Conservation (phyloP, 1,284 basidiomycete species). For the Ustilago hordei region DNA sequence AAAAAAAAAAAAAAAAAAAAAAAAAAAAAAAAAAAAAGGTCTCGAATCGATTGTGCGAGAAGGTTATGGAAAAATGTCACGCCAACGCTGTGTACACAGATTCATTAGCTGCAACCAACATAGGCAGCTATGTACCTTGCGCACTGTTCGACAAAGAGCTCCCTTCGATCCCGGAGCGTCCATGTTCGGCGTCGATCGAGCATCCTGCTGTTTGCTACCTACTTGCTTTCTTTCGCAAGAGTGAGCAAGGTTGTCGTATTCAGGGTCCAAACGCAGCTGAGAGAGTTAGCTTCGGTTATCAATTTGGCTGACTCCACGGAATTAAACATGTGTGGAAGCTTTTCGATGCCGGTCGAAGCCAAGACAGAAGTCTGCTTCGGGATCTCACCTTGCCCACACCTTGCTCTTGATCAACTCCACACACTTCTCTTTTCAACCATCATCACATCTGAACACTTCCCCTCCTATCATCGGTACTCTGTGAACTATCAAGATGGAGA, state of each 20-base stretch:
- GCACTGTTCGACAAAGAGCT: too few species aligned
- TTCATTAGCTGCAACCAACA: conserved; percentile 3
- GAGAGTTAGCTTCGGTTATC: conserved; percentile 25
- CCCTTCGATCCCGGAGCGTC: too few species aligned
- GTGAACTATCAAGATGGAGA: conserved; percentile 26
- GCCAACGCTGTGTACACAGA: background rate
- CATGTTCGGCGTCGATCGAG: too few species aligned
- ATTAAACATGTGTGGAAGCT: conserved; percentile 17
- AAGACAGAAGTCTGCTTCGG: background rate
- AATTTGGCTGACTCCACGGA: conserved; percentile 12
- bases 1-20: background rate
- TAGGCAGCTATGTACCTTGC: too few species aligned
- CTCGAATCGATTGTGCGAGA: conserved; percentile 21
- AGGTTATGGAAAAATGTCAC: conserved; percentile 27
- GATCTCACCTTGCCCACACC: background rate
- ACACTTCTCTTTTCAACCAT: background rate
- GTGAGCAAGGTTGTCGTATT: too few species aligned
- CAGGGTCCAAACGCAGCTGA: background rate
- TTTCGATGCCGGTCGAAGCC: background rate
- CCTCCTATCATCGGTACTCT: background rate
- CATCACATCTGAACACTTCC: background rate
- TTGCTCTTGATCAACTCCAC: background rate
- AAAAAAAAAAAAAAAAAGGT: background rate
- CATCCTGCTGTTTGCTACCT: too few species aligned
- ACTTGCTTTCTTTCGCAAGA: too few species aligned